Evolutionary conservation across 116 monocot genomes (phyloP).

Genomic region (Phalaenopsis hybrid): DNA sequence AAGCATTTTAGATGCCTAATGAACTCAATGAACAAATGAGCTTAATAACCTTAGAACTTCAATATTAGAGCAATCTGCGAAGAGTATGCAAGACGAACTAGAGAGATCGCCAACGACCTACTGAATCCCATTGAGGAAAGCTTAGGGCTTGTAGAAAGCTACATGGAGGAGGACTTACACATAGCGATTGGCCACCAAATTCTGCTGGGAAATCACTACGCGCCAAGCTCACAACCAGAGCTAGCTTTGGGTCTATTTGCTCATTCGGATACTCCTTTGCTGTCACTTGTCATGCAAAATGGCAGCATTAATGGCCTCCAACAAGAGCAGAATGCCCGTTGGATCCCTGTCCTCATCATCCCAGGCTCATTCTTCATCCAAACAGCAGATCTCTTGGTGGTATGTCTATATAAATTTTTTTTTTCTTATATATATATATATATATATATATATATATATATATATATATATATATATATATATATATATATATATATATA

Average conservation of each 20-base stretch:
- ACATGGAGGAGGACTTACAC: slow-evolving; percentile 26
- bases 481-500: no score
- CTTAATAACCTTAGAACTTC: background rate
- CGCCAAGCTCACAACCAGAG: slow-evolving; percentile 46
- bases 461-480: no score
- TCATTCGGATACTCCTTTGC: slow-evolving; percentile 61
- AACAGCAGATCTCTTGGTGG: slow-evolving; percentile 63
- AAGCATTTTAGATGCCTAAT: no score
- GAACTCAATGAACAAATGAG: no score
- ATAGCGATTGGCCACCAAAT: slow-evolving; percentile 33
- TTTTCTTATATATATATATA: no score
- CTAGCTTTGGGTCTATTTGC: slow-evolving; percentile 36
- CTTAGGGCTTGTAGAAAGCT: slow-evolving; percentile 32
- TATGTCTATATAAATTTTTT: background rate
- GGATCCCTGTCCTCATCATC: slow-evolving; percentile 35
- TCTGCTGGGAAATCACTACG: slow-evolving; percentile 37
- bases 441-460: no score
- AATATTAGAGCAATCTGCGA: background rate
- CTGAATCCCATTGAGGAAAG: slow-evolving; percentile 40
- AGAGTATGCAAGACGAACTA: slow-evolving; percentile 30
- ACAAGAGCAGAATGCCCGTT: slow-evolving; percentile 29
- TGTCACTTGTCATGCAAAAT: slow-evolving; percentile 49
- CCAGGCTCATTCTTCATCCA: slow-evolving; percentile 48
- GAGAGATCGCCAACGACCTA: slow-evolving; percentile 32
- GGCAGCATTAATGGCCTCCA: slow-evolving; percentile 51